Evolutionary conservation across 345 rosid genomes (phyloP), one percentile per base, ranked within the genome.

Genomic region (Combretum micranthum): DNA sequence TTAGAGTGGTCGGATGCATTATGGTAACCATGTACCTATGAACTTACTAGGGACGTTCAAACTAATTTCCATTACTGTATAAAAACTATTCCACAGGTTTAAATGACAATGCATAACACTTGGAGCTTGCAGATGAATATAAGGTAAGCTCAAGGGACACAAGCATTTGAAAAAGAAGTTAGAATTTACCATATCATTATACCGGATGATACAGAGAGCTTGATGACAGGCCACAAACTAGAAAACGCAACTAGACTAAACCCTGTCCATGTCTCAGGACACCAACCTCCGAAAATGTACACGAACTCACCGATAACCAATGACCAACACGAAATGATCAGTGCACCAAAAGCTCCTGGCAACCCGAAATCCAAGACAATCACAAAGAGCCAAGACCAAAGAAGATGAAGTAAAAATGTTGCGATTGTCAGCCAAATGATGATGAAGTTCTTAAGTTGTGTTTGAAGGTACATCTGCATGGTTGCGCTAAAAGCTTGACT

Each of bases 401-500:
- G 20, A 37, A 64, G 62, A 20, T 68, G 70, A 12, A 68, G 44
- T 4, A 60, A 23, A 22, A 72, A 61, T 0, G 67, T 49, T 0
- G 7, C 65, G 1, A 42, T 19, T 42, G 72, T 48, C 15, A 67
- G 26, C 69, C 69, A 67, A 12, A 64, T 69, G 19, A 72, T 51
- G 19, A 72, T 39, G 37, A 17, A 15, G 63, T 67, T 72, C 56
- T 61, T 63, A 18, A 59, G 69, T 39, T 72, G 76, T 32, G 69
- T 63, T 44, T 67, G 72, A 19, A 72, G 61, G 66, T 42, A 72
- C 76, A 55, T 72, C 20, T 68, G 72, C 39, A 72, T 55, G 0
- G 76, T 55, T 55, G 63, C 12, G 44, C 55, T 55, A n/a, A 74
- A 60, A 20, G 61, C 70, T 10, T 53, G 55, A 42, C 26, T 42